phyloP scores from a whole-genome alignment of 2,329 filamentous ascomycete genomes.

The Alternaria alternata region DNA sequence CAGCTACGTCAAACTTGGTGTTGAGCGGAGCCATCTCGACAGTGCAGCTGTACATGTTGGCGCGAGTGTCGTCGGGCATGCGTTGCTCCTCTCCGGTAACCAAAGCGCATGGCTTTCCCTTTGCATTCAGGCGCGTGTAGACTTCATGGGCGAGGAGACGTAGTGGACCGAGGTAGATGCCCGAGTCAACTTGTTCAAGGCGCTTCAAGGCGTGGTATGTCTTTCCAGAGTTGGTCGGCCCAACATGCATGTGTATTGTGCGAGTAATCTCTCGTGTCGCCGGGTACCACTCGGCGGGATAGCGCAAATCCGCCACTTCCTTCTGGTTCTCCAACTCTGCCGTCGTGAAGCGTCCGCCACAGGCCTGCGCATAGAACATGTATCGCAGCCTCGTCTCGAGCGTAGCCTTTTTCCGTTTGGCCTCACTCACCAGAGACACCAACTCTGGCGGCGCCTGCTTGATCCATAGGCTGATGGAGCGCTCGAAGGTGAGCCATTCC shows the following conservation, averaged over 20 bases:
- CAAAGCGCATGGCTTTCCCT: conserved; percentile 78
- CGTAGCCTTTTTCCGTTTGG: conserved; percentile 18
- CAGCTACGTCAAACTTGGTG: conserved; percentile 80
- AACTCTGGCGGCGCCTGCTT: conserved; percentile 31
- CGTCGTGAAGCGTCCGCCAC: conserved; percentile 45
- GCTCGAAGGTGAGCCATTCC: conserved; percentile 39
- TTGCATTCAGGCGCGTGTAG: conserved; percentile 83
- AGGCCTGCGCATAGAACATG: conserved; percentile 65
- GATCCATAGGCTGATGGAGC: conserved; percentile 30
- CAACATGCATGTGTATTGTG: conserved; percentile 90
- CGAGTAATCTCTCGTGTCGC: conserved; percentile 80
- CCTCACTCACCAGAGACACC: conserved; percentile 19
- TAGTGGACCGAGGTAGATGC: conserved; percentile 90
- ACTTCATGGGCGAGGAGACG: conserved; percentile 92
- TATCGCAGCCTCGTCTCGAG: conserved; percentile 68
- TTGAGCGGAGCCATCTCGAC: conserved; percentile 84
- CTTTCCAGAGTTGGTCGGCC: conserved; percentile 97
- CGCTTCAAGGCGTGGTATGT: conserved; percentile 92
- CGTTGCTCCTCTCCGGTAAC: conserved; percentile 92
- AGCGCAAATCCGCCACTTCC: conserved; percentile 79
- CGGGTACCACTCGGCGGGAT: conserved; percentile 91
- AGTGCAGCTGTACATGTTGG: conserved; percentile 80
- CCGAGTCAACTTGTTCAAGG: conserved; percentile 76
- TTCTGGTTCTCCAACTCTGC: conserved; percentile 50
- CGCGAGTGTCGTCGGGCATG: conserved; percentile 61